Base-by-base conservation (phyloP, 768 basidiomycete species). In the Rhizopogon roseolus region DNA sequence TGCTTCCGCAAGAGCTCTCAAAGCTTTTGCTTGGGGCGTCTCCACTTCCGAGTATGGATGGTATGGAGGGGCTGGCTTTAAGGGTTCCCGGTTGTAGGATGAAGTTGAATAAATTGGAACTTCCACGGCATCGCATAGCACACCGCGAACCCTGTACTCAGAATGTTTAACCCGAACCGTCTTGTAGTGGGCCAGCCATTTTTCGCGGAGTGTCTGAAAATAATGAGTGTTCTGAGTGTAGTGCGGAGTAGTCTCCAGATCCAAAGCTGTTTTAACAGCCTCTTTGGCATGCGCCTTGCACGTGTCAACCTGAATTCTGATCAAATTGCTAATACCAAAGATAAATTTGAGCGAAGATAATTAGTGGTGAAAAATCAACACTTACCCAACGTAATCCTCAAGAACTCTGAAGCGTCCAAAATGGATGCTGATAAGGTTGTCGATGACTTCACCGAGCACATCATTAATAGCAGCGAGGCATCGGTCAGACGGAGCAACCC, bases 101-200 rank as follows among this genome's bases (percentile, higher is more conserved):
- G 22, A 22, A 22, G 2, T 22, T 22, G 22, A 3, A 22, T 1
- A 22, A 22, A 1, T 22, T 22, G 22, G 22, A 22, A 22, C 3
- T 3, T 19, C 8, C 17, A 17, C 39, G 39, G 5, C 11, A 8
- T 85, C 85, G 5, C 95, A 98, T 67, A 85, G 2, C 22, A 22
- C 22, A 1, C 22, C 7, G 2, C 7, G 2, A 40, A 45, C 50
- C 48, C 13, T 25, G 50, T 67, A 41, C 5, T 28, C 9, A 29
- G 1, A 8, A 6, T 46, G 39, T 0, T 42, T 3, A 19, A 10
- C 34, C 29, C 56, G 64, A n/a, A 52, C 65, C 37, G 16, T 22
- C 10, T 60, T 58, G 53, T 68, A 71, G 32, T 52, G 58, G 2
- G 9, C 39, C 17, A 62, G 54, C 72, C 72, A 73, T 28, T 17